Base-by-base conservation (phyloP, 345 rosid species). In the Eucalyptus polybractea region DNA sequence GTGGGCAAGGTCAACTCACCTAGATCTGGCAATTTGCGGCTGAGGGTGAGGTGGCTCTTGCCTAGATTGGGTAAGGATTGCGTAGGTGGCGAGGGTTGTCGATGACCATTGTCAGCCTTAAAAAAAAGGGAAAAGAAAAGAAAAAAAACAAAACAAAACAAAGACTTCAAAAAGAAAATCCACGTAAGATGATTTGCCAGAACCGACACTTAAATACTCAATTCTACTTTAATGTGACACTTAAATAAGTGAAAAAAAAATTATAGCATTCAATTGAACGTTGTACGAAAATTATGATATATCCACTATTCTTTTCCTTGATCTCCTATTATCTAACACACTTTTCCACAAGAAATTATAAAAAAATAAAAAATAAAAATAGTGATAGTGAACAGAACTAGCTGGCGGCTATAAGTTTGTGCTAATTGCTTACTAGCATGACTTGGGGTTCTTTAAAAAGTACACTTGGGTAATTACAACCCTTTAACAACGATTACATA, bases 81-180 rank as follows among this genome's bases (percentile, higher is more conserved):
- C 4, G 0, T 51, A 17, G 54, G 7, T 1, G 4, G 69, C 7
- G 0, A 29, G 31, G 16, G 16, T 62, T 13, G 4, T 11, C 14
- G 1, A 12, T 25, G 29, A 24, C 29, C 29, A 25, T 22, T 2
- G 15, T 3, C 65, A 10, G 1, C 13, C 29, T 6, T 24, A 58
- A 58, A 58, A 6, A 24, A 25, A 25, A 11, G 1, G 1, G 3
- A 58, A 10, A 58, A 5, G 0, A 3, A 25, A 24, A 25, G 5
- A 10, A 22, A 58, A 37, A 37, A 37, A 37, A 33, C 37, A 33
- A 33, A 24, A 24, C 6, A 58, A 25, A 25, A 58, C 4, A 58
- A 58, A 58, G 12, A 24, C 11, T 10, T 58, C 7, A 58, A 22
- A 10, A 58, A 58, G 11, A 58, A 56, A 58, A 58, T 58, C n/a